Percentiles rank a stretch among this genome's conserved stretches.
Evolutionary conservation across 2,329 filamentous ascomycete genomes (phyloP).

Genomic region (Daldinia eschscholtzii): DNA sequence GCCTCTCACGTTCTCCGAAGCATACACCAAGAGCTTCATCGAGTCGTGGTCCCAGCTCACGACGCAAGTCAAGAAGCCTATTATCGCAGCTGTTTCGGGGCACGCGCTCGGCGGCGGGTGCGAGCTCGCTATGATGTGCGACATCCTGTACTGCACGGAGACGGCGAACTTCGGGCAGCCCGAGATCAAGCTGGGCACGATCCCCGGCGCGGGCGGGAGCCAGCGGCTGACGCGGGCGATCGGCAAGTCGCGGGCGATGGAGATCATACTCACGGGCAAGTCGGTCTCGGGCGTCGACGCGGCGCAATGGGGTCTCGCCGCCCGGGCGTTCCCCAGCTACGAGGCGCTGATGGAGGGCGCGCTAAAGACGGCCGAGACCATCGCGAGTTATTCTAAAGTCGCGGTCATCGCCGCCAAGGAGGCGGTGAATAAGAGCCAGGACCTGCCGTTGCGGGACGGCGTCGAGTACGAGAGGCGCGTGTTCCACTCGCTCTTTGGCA

Average conservation of each 20-base stretch:
- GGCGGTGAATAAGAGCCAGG: slow-evolving; percentile 99
- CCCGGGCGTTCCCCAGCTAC: slow-evolving; percentile 81
- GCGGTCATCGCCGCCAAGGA: slow-evolving; percentile 93
- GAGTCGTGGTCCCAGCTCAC: slow-evolving; percentile 92
- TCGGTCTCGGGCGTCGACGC: slow-evolving; percentile 88
- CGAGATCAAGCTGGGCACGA: slow-evolving; percentile 93
- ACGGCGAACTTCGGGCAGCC: slow-evolving; percentile 94
- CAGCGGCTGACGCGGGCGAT: slow-evolving; percentile 87
- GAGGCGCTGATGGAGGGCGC: slow-evolving; percentile 86
- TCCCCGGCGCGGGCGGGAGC: slow-evolving; percentile 91
- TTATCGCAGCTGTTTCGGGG: slow-evolving; percentile 93
- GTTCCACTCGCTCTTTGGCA: slow-evolving; percentile 94
- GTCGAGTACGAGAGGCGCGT: slow-evolving; percentile 94
- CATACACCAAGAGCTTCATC: slow-evolving; percentile 93
- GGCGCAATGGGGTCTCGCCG: slow-evolving; percentile 90
- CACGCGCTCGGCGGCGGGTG: slow-evolving; percentile 96
- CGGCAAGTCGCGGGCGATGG: slow-evolving; percentile 90
- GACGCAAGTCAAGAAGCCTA: slow-evolving; percentile 87
- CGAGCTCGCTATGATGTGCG: slow-evolving; percentile 97
- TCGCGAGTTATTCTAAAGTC: slow-evolving; percentile 88
- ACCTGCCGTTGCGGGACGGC: slow-evolving; percentile 86
- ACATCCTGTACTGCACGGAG: slow-evolving; percentile 90
- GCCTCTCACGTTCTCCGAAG: slow-evolving; percentile 86
- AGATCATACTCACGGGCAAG: slow-evolving; percentile 87
- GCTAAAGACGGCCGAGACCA: slow-evolving; percentile 86